Percentiles rank a stretch among this genome's conserved stretches.
These are phyloP conservation scores for Biscogniauxia marginata DNA, from an alignment of 2,329 filamentous ascomycete species.

Conservation along the genomic window DNA sequence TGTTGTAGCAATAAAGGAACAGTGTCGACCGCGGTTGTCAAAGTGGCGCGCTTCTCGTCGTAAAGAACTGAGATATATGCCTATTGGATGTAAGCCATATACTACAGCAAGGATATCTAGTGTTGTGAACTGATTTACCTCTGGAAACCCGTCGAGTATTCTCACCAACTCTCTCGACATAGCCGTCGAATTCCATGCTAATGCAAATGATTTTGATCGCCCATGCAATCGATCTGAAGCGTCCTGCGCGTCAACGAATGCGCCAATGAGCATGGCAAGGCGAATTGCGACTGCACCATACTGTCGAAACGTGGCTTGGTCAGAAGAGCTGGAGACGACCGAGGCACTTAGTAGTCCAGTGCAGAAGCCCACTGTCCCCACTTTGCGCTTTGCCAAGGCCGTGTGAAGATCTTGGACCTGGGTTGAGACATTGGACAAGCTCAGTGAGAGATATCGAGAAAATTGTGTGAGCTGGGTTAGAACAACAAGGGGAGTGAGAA, in stretches of 20 bases:
- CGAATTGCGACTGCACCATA: conserved; percentile 39
- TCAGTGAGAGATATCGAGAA: too few relatives aligned
- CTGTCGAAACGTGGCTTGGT: conserved; percentile 28
- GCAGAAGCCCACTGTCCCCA: conserved; percentile 38
- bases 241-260: conserved; percentile 37
- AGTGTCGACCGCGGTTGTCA: too few relatives aligned
- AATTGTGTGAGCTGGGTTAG: too few relatives aligned
- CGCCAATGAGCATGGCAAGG: conserved; percentile 38
- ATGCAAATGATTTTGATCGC: conserved; percentile 19
- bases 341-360: conserved; percentile 39
- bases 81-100: too few relatives aligned
- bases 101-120: conserved; percentile 10
- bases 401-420: too few relatives aligned
- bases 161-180: conserved; percentile 16
- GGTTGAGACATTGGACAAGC: too few relatives aligned
- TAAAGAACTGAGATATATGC: too few relatives aligned
- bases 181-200: conserved; percentile 24
- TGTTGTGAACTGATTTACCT: conserved; percentile 1
- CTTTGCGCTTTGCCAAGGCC: too few relatives aligned
- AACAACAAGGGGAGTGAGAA: too few relatives aligned
- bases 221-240: too few relatives aligned
- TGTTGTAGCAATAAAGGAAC: too few relatives aligned
- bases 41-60: too few relatives aligned
- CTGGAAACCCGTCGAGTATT: conserved; percentile 2
- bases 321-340: conserved; percentile 33